phyloP scores from a whole-genome alignment of 176 grass and related monocot genomes.

The Musa schizocarpa region DNA sequence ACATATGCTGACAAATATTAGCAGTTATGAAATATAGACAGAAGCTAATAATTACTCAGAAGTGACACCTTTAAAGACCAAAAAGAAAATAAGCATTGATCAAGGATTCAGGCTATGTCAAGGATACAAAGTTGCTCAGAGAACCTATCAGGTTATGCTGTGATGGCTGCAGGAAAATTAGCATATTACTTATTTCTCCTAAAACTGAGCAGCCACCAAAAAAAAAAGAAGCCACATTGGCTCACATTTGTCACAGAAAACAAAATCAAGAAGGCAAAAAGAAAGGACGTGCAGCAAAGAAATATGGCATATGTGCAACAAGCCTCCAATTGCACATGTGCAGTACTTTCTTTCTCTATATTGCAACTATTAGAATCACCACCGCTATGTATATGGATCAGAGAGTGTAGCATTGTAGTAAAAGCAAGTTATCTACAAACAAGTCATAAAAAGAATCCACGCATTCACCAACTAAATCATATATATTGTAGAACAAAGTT shows the following conservation, averaged over 20 bases:
- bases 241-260: not conserved
- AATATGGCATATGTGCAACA: not conserved
- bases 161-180: not conserved
- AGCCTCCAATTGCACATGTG: not conserved
- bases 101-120: no score
- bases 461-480: not conserved
- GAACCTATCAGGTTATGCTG: not conserved
- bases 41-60: not conserved
- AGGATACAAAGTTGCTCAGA: not conserved
- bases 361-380: no score
- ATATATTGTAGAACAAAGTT: not conserved
- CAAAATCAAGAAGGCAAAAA: not conserved
- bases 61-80: not conserved
- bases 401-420: not conserved
- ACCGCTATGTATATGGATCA: not conserved
- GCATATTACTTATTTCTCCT: no score
- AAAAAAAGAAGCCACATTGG: not conserved
- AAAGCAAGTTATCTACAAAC: not conserved
- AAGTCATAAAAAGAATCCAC: not conserved
- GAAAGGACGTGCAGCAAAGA: not conserved
- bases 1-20: not conserved
- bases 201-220: not conserved
- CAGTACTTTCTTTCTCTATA: not conserved
- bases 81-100: not conserved
- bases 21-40: not conserved